Conservation (phyloP, 345 rosid genomes). For the Arabis hirsuta region DNA sequence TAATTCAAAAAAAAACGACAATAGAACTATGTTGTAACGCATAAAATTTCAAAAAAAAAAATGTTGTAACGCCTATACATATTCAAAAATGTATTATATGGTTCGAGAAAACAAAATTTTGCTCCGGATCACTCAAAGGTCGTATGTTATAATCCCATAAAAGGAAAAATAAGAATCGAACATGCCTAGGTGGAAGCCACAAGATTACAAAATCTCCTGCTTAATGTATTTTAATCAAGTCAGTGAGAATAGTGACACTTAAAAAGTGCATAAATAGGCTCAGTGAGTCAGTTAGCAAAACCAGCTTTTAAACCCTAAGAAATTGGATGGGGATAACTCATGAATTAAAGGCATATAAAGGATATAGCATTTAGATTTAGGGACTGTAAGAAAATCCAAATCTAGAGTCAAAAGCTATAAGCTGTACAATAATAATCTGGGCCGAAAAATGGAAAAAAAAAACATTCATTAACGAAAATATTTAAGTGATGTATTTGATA, state of each 20-base stretch:
- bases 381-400: neutral
- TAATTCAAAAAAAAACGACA: too few species aligned
- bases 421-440: neutral
- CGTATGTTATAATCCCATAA: neutral
- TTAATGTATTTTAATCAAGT: conserved; percentile 15
- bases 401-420: conserved; percentile 1
- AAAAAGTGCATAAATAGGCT: conserved; percentile 35
- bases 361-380: neutral
- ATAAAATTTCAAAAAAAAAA: too few species aligned
- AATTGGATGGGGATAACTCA: conserved; percentile 27
- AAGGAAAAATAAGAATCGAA: conserved; percentile 3
- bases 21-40: too few species aligned
- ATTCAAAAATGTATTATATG: conserved; percentile 3
- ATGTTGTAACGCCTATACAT: neutral
- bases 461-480: too few species aligned
- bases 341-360: conserved; percentile 19
- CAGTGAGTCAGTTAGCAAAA: conserved; percentile 42
- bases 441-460: neutral
- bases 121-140: neutral
- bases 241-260: conserved; percentile 26
- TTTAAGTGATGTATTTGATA: too few species aligned
- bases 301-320: conserved; percentile 35
- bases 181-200: conserved; percentile 20
- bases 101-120: neutral
- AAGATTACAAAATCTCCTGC: conserved; percentile 15